A percentile compares a stretch with the other conserved stretches of the same genome.
Conservation (phyloP, 345 rosid genomes). For the Kandelia obovata region DNA sequence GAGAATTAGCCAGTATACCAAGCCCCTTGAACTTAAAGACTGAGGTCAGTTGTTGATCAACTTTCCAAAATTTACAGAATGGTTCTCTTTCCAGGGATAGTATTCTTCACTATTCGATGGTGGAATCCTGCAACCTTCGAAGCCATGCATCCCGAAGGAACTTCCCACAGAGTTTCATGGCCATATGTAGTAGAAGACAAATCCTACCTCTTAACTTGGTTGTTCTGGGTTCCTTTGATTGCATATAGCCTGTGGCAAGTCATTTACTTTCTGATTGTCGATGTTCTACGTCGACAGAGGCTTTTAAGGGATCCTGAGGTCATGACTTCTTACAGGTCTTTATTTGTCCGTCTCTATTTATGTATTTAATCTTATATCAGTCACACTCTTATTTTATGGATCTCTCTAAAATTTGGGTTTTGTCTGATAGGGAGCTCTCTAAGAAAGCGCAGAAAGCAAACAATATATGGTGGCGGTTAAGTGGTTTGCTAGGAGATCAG, state of each 20-base stretch:
- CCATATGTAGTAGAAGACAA: conserved; percentile 77
- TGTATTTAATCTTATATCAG: background rate
- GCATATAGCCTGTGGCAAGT: conserved; percentile 90
- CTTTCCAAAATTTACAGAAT: conserved; percentile 5
- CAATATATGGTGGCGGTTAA: conserved; percentile 80
- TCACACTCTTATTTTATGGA: background rate
- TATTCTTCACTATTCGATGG: conserved; percentile 95
- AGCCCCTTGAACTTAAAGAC: too few species aligned
- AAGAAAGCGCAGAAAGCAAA: conserved; percentile 91
- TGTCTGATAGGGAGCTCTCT: conserved; percentile 68
- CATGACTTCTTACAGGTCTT: conserved; percentile 94
- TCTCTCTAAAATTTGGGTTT: background rate
- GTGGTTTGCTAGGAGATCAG: conserved; percentile 86
- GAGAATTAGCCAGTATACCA: too few species aligned
- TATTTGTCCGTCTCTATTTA: conserved; percentile 5
- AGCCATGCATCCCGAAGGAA: conserved; percentile 88
- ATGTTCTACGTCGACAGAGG: conserved; percentile 89
- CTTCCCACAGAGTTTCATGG: conserved; percentile 63
- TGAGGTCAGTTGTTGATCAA: background rate
- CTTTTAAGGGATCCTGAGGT: conserved; percentile 95
- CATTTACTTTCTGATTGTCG: conserved; percentile 82
- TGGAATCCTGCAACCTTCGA: conserved; percentile 91
- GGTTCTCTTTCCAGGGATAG: conserved; percentile 55
- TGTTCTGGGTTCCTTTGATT: conserved; percentile 77
- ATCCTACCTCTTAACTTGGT: conserved; percentile 72